Evolutionary conservation across 129 eudicot species (phyloP).

Genomic region (Ambrosia trifida): DNA sequence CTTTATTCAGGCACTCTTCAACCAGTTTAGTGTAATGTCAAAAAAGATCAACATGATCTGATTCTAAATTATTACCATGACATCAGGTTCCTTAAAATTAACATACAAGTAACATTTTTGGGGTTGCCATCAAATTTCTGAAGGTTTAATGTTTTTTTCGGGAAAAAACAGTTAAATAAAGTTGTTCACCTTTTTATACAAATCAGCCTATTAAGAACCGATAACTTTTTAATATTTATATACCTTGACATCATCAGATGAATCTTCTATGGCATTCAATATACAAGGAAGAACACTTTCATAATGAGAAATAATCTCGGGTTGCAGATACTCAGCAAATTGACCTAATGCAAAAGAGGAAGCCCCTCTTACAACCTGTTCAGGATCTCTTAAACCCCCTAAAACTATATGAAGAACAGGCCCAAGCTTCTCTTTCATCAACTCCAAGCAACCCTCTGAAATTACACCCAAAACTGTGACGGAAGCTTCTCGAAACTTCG

Average conservation of each 20-base stretch:
- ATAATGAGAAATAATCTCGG: constrained; percentile 85
- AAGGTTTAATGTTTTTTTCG: not conserved
- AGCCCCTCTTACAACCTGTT: constrained; percentile 97
- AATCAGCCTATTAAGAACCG: not conserved
- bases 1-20: not conserved
- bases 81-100: not conserved
- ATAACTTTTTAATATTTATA: not conserved
- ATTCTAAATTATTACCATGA: not conserved
- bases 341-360: constrained; percentile 96
- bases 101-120: not conserved
- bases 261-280: constrained; percentile 77
- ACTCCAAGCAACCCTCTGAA: constrained; percentile 89
- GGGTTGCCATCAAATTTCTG: constrained; percentile 2
- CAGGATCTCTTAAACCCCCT: constrained; percentile 92
- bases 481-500: constrained; percentile 87
- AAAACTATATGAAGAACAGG: constrained; percentile 79
- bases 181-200: not conserved
- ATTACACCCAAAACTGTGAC: constrained; percentile 85
- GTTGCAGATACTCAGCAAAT: constrained; percentile 95
- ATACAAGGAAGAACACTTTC: constrained; percentile 93
- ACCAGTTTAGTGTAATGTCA: not conserved
- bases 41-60: not conserved
- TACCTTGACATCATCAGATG: constrained; percentile 96
- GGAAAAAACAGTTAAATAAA: not conserved
- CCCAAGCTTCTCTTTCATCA: constrained; percentile 78